phyloP scores from a whole-genome alignment of 139 green algal species.

The Picochlorum sp. region DNA sequence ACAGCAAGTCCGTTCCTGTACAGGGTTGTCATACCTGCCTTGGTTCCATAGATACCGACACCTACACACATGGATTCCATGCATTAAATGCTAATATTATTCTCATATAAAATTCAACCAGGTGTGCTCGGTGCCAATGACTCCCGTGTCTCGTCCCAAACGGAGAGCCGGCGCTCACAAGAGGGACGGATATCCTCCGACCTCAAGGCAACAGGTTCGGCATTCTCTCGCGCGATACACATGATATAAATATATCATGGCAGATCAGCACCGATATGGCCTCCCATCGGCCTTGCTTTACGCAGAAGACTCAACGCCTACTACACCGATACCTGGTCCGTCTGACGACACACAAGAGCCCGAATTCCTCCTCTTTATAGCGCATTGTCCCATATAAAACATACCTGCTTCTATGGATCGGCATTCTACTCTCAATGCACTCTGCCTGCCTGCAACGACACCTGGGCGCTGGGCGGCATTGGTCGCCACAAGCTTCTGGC shows the following conservation, averaged over 20 bases:
- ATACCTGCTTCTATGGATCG: slow-evolving; percentile 8
- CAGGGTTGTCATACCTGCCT: slow-evolving; percentile 91
- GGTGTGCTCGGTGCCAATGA: not conserved
- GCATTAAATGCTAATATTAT: not conserved
- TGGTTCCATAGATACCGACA: slow-evolving; percentile 64
- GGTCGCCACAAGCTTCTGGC: slow-evolving; percentile 2
- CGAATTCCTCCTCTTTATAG: not conserved
- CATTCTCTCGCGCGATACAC: too few species aligned
- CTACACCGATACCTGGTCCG: not conserved
- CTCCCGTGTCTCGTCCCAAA: not conserved
- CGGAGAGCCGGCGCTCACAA: too few species aligned
- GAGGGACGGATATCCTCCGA: too few species aligned
- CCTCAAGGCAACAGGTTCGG: too few species aligned
- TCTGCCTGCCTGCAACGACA: not conserved
- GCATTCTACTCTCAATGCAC: not conserved
- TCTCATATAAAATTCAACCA: not conserved
- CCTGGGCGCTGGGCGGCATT: not conserved
- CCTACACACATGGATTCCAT: not conserved
- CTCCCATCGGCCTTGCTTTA: too few species aligned
- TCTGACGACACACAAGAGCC: not conserved
- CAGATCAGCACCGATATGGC: too few species aligned
- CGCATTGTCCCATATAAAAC: not conserved
- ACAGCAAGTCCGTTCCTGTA: slow-evolving; percentile 71
- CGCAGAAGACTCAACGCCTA: too few species aligned
- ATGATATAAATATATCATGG: too few species aligned